A percentile compares a stretch with the other conserved stretches of the same genome.
Conservation (phyloP, 352 stramenopile species). For the Thalassiosira livingstoniorum region DNA sequence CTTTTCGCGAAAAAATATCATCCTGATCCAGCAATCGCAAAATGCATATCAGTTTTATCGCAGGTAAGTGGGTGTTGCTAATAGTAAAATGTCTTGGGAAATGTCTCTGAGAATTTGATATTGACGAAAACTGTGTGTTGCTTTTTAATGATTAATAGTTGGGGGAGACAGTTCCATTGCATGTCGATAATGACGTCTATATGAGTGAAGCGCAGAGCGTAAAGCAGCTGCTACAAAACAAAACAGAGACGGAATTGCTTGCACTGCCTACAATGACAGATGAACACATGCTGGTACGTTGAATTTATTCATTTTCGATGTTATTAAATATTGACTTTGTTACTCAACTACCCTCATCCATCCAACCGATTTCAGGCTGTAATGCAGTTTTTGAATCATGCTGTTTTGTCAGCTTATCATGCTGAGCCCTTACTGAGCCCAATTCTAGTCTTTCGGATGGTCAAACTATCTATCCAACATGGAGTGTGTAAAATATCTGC, state of each 20-base stretch:
- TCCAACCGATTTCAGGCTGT: not conserved
- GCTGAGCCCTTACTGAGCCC: conserved; percentile 25
- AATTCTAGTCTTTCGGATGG: conserved; percentile 49
- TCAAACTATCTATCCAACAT: conserved; percentile 52
- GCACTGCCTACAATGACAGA: conserved; percentile 19
- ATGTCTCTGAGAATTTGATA: no score
- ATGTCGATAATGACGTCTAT: not conserved
- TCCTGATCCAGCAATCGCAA: no score
- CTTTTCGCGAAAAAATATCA: no score
- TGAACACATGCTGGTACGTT: not conserved
- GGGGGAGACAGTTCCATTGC: no score
- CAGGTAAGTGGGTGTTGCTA: no score
- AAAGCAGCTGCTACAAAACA: not conserved
- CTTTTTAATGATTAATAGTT: no score
- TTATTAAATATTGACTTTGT: not conserved
- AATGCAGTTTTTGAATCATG: conserved; percentile 31
- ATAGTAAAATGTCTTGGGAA: no score
- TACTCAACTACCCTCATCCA: not conserved
- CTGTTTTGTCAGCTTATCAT: conserved; percentile 23
- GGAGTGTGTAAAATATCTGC: conserved; percentile 55
- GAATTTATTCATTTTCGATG: not conserved
- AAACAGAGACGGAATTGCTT: conserved; percentile 20
- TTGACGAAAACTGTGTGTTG: no score
- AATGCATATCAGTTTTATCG: no score
- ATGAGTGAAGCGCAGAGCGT: conserved; percentile 1